These are phyloP conservation scores for Metschnikowia vanudenii DNA, from an alignment of 805 yeast genomes.

Conservation along the genomic window DNA sequence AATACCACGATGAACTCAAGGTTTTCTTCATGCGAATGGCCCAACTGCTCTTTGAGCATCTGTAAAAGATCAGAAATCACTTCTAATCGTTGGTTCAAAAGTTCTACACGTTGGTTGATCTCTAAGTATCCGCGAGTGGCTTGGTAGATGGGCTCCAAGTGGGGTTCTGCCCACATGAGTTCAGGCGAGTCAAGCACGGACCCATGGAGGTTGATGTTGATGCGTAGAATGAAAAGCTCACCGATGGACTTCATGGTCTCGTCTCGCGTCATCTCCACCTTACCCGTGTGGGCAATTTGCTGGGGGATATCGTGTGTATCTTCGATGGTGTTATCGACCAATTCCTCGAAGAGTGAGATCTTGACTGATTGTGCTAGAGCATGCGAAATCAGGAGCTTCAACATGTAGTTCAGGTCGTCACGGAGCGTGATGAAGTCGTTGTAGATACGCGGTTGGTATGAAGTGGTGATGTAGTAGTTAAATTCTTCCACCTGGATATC, in stretches of 20 bases:
- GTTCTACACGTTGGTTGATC: slow-evolving; percentile 87
- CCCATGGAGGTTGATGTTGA: slow-evolving; percentile 79
- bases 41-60: slow-evolving; percentile 95
- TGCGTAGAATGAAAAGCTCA: slow-evolving; percentile 84
- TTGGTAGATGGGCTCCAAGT: slow-evolving; percentile 93
- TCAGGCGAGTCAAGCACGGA: slow-evolving; percentile 95
- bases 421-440: slow-evolving; percentile 92
- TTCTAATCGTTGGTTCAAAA: slow-evolving; percentile 87
- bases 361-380: slow-evolving; percentile 95
- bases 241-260: slow-evolving; percentile 98
- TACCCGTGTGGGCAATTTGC: slow-evolving; percentile 91
- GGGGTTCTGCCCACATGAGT: slow-evolving; percentile 99
- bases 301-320: slow-evolving; percentile 97
- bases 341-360: slow-evolving; percentile 90
- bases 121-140: slow-evolving; percentile 95
- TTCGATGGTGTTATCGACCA: slow-evolving; percentile 94
- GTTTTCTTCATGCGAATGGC: slow-evolving; percentile 90
- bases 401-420: slow-evolving; percentile 88
- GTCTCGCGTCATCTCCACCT: slow-evolving; percentile 89
- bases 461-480: slow-evolving; percentile 88
- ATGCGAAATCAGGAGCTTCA: slow-evolving; percentile 89
- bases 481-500: slow-evolving; percentile 94
- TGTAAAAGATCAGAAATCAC: slow-evolving; percentile 90
- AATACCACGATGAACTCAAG: slow-evolving; percentile 88
- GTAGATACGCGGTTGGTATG: slow-evolving; percentile 92